Evolutionary conservation across 1,139 yeast genomes (phyloP).

Genomic region (Yarrowia galli): DNA sequence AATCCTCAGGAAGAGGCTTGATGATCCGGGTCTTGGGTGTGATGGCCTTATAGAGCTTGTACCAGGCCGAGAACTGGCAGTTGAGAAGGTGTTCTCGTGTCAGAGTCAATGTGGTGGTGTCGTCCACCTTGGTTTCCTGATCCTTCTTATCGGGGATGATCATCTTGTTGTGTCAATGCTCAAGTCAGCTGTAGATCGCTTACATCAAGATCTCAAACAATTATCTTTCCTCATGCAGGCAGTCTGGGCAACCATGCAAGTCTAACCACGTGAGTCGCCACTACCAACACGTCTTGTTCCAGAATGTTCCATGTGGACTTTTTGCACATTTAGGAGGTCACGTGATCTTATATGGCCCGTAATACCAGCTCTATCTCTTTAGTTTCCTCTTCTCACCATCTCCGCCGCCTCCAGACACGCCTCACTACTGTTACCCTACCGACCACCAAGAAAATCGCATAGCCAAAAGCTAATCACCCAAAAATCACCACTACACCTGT

Average conservation of each 20-base stretch:
- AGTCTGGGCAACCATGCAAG: conserved; percentile 15
- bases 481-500: conserved; percentile 39
- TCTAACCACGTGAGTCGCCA: conserved; percentile 22
- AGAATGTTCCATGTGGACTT: conserved; percentile 9
- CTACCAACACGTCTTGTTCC: conserved; percentile 1
- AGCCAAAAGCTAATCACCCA: conserved; percentile 36
- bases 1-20: conserved; percentile 68
- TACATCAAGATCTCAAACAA: neutral
- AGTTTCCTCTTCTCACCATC: neutral
- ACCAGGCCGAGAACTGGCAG: conserved; percentile 82
- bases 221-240: conserved; percentile 23
- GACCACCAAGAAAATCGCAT: conserved; percentile 17
- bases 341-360: neutral
- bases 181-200: neutral
- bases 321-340: neutral
- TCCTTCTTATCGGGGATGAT: conserved; percentile 7
- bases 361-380: neutral
- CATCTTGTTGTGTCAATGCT: conserved; percentile 3
- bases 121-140: conserved; percentile 11
- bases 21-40: conserved; percentile 63
- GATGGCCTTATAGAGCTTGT: conserved; percentile 59
- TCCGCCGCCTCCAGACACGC: neutral
- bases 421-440: conserved; percentile 18
- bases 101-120: conserved; percentile 11
- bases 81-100: conserved; percentile 59